Conservation (phyloP, 139 green algal species). For the Chlorella sp. region DNA sequence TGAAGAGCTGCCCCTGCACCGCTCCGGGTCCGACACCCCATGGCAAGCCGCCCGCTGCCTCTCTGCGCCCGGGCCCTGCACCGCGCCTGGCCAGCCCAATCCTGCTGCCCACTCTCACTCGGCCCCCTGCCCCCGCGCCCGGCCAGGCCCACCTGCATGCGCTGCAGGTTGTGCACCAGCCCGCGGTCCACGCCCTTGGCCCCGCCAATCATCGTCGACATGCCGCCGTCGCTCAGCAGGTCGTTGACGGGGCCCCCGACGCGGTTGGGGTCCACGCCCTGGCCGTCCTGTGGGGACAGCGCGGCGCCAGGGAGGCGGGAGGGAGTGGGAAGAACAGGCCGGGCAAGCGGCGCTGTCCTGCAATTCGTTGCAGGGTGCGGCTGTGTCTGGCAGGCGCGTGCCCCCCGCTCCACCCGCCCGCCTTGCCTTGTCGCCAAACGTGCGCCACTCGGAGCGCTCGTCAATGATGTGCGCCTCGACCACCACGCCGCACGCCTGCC, state of each 20-base stretch:
- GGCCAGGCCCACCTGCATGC: no score
- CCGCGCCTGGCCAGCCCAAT: no score
- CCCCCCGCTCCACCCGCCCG: no score
- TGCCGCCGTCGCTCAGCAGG: slow-evolving; percentile 77
- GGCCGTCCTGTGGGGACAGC: slow-evolving; percentile 79
- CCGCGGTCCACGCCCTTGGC: slow-evolving; percentile 39
- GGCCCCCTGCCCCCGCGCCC: no score
- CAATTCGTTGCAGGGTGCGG: background rate
- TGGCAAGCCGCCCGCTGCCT: no score
- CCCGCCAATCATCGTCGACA: slow-evolving; percentile 79
- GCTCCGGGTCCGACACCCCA: no score
- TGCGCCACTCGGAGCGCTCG: slow-evolving; percentile 95
- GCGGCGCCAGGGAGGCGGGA: background rate
- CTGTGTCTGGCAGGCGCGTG: no score
- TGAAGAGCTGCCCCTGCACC: no score
- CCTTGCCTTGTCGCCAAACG: slow-evolving; percentile 87
- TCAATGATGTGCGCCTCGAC: slow-evolving; percentile 90
- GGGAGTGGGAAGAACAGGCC: background rate
- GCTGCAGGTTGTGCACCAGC: slow-evolving; percentile 33
- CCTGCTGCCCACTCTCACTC: no score
- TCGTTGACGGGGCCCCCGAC: slow-evolving; percentile 86
- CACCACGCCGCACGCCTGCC: slow-evolving; percentile 86
- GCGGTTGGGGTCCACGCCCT: slow-evolving; percentile 72
- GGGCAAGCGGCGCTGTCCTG: background rate
- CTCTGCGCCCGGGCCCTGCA: no score